These are phyloP conservation scores for Zymoseptoria pseudotritici DNA, from an alignment of 2,329 filamentous ascomycete genomes.

Conservation along the genomic window DNA sequence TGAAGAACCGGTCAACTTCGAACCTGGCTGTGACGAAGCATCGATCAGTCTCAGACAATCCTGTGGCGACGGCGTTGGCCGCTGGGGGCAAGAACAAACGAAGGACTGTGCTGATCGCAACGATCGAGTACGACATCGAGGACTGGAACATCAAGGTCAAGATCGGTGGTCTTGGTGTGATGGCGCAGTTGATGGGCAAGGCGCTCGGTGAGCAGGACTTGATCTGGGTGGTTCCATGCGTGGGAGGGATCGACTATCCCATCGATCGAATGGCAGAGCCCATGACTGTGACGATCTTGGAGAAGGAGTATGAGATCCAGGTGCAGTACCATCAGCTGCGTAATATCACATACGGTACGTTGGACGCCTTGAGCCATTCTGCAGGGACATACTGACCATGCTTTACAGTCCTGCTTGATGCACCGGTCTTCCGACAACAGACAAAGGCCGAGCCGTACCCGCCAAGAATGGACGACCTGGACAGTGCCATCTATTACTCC, in stretches of 20 bases:
- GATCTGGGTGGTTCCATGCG: constrained; percentile 44
- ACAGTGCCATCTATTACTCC: constrained; percentile 58
- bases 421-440: constrained; percentile 56
- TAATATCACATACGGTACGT: constrained; percentile 49
- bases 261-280: constrained; percentile 48
- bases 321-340: constrained; percentile 54
- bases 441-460: constrained; percentile 55
- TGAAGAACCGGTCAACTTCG: constrained; percentile 1
- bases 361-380: neutral
- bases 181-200: constrained; percentile 60
- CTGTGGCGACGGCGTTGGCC: constrained; percentile 16
- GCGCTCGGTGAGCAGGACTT: constrained; percentile 54
- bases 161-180: constrained; percentile 59
- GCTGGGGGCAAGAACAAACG: constrained; percentile 2
- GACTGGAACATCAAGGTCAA: constrained; percentile 57
- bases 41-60: constrained; percentile 6
- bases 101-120: constrained; percentile 55
- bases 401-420: constrained; percentile 50
- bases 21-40: constrained; percentile 8
- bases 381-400: constrained; percentile 19
- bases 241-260: constrained; percentile 56
- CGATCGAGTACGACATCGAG: constrained; percentile 63
- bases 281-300: constrained; percentile 54
- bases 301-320: constrained; percentile 49
- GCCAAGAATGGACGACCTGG: constrained; percentile 59